Evolutionary conservation across 148 eudicot species (phyloP).

Genomic region (Diospyros kaki): DNA sequence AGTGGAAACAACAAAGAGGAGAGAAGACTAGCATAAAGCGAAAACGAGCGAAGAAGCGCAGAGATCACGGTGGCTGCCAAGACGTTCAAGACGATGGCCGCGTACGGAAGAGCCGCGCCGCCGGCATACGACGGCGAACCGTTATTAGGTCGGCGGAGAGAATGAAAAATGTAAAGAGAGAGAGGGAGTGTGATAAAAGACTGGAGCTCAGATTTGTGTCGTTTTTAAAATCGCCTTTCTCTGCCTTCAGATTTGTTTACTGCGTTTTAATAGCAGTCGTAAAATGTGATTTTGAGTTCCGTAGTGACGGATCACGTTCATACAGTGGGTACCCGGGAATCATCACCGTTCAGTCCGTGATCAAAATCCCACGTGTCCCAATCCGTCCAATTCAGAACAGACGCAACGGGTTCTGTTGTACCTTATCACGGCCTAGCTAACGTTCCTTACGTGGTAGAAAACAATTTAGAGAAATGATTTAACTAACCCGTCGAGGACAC

Average conservation of each 20-base stretch:
- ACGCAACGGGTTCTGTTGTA: not conserved
- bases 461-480: not conserved
- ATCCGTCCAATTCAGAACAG: not conserved
- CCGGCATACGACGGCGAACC: slow-evolving; percentile 43
- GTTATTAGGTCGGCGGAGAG: slow-evolving; percentile 49
- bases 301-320: not conserved
- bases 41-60: not conserved
- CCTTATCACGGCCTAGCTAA: not conserved
- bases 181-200: slow-evolving; percentile 14
- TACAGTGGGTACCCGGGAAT: not conserved
- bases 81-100: slow-evolving; percentile 5
- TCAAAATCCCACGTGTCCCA: not conserved
- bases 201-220: not conserved
- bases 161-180: slow-evolving; percentile 18
- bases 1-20: not conserved
- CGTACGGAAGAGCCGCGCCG: slow-evolving; percentile 20
- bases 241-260: slow-evolving; percentile 6
- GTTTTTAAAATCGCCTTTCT: slow-evolving; percentile 15
- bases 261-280: not conserved
- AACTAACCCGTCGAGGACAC: too few relatives aligned
- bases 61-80: not conserved
- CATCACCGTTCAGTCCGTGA: not conserved
- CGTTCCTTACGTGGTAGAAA: not conserved
- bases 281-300: not conserved
- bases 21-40: not conserved